Base-by-base conservation (phyloP, 2,329 filamentous ascomycete species). In the Aspergillus fumigatus region DNA sequence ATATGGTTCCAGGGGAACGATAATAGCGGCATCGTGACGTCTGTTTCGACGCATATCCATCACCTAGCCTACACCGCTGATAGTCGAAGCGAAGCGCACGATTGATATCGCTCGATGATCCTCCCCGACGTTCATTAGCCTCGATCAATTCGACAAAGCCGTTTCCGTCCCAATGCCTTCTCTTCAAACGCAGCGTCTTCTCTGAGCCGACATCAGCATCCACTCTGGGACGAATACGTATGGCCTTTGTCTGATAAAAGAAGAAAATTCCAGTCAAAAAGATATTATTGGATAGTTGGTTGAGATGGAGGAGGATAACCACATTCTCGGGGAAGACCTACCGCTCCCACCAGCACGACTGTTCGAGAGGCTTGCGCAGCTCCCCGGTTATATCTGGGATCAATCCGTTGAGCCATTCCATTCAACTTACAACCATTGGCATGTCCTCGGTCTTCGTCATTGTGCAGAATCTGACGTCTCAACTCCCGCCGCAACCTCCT, bases 341-440 rank as follows among this genome's bases (percentile, higher is more conserved):
- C 77, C 77, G 59, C 71, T 79, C 70, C 86, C 87, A 57, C 88
- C 87, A 47, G 79, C 82, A 62, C 84, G 86, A 66, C 82, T 92
- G 53, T 88, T 87, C 65, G 88, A 92, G 71, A 84, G 89, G 51
- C 80, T 92, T 62, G 81, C 84, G 60, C 87, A 90, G 70, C 81
- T 92, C 62, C 81, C 86, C 48, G 88, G 88, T 53, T 92, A 90
- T 70, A 84, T 82, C 6, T 92, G 89, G 89, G 88, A 92, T 72
- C 87, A 89, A 63, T 80, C 82, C 17, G 62, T 72, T 59, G 70
- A 73, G 51, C 75, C 75, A 8, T 74, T 77, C 52, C 75, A 77
- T 61, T 76, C 83, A 51, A 90, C 87, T 66, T 97, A 96, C 75
- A 91, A 95, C 72, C 92, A 92, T 77, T 97, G 92, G 91, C 86